Percentiles rank a stretch among this genome's conserved stretches.
Evolutionary conservation across 805 yeast species (phyloP).

Genomic region (Pachysolen tannophilus): DNA sequence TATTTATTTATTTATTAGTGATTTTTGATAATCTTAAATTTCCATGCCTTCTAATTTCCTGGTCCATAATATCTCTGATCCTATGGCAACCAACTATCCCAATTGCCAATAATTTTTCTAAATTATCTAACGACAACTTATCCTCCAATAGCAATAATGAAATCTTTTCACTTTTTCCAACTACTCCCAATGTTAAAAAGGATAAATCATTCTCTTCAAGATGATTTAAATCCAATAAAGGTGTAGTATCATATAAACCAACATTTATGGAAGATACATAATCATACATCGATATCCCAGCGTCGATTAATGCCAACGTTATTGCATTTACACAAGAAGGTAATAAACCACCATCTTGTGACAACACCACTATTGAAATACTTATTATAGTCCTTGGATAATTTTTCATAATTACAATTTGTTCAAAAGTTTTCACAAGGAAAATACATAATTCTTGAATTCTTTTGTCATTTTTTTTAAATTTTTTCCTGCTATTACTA

Average conservation of each 20-base stretch:
- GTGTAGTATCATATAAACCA: constrained; percentile 67
- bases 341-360: constrained; percentile 86
- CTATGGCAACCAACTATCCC: constrained; percentile 85
- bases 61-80: constrained; percentile 79
- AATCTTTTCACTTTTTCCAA: constrained; percentile 75
- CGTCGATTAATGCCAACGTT: constrained; percentile 86
- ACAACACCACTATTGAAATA: constrained; percentile 66
- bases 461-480: constrained; percentile 61
- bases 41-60: constrained; percentile 73
- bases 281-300: constrained; percentile 92
- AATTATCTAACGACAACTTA: constrained; percentile 72
- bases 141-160: constrained; percentile 75
- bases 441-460: constrained; percentile 60
- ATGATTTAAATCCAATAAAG: constrained; percentile 74
- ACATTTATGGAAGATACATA: constrained; percentile 75
- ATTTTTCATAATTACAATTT: constrained; percentile 63
- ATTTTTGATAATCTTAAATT: constrained; percentile 42
- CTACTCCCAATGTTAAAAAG: constrained; percentile 70
- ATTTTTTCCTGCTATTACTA: constrained; percentile 65
- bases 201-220: constrained; percentile 83
- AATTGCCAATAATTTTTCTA: constrained; percentile 69
- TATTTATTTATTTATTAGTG: constrained; percentile 9
- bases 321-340: constrained; percentile 78
- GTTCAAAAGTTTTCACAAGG: constrained; percentile 61
- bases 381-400: constrained; percentile 82